Evolutionary conservation across 176 grass and related monocot genomes (phyloP).

Genomic region (Olyra latifolia): DNA sequence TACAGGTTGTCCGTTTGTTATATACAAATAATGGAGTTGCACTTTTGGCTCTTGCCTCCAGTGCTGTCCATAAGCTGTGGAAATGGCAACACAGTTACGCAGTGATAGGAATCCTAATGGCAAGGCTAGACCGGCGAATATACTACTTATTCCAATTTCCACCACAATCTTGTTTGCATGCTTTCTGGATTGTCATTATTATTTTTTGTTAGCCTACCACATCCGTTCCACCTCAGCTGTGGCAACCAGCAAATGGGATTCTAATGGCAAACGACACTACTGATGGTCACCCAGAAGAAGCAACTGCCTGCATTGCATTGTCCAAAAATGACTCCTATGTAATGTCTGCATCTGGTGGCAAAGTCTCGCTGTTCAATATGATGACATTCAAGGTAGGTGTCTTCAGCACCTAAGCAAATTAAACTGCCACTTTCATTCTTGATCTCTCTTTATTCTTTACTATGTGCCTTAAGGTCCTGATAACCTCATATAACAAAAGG

Average conservation of each 20-base stretch:
- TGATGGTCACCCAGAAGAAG: slow-evolving; percentile 94
- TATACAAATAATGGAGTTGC: slow-evolving; percentile 89
- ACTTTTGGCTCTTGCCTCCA: slow-evolving; percentile 76
- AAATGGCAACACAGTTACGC: slow-evolving; percentile 80
- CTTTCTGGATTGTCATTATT: slow-evolving; percentile 31
- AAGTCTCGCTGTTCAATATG: slow-evolving; percentile 99
- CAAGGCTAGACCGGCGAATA: slow-evolving; percentile 59
- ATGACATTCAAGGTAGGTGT: slow-evolving; percentile 94
- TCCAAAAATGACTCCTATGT: slow-evolving; percentile 99
- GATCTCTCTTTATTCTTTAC: slow-evolving; percentile 23
- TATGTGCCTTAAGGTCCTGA: slow-evolving; percentile 13
- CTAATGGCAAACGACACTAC: slow-evolving; percentile 93
- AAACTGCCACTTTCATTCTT: not conserved
- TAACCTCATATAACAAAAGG: not conserved
- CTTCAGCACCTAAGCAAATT: not conserved
- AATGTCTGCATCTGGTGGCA: slow-evolving; percentile 98
- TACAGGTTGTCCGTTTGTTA: slow-evolving; percentile 75
- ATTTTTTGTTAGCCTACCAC: slow-evolving; percentile 74
- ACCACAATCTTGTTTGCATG: slow-evolving; percentile 28
- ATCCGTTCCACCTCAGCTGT: slow-evolving; percentile 75
- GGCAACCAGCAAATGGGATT: slow-evolving; percentile 95
- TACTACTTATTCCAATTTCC: slow-evolving; percentile 20
- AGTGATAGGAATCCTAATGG: slow-evolving; percentile 87
- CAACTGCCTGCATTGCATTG: slow-evolving; percentile 92
- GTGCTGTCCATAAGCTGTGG: slow-evolving; percentile 93